A percentile compares a stretch with the other conserved stretches of the same genome.
These are phyloP conservation scores for Oenanthe javanica DNA, from an alignment of 140 eudicot genomes.

Conservation along the genomic window DNA sequence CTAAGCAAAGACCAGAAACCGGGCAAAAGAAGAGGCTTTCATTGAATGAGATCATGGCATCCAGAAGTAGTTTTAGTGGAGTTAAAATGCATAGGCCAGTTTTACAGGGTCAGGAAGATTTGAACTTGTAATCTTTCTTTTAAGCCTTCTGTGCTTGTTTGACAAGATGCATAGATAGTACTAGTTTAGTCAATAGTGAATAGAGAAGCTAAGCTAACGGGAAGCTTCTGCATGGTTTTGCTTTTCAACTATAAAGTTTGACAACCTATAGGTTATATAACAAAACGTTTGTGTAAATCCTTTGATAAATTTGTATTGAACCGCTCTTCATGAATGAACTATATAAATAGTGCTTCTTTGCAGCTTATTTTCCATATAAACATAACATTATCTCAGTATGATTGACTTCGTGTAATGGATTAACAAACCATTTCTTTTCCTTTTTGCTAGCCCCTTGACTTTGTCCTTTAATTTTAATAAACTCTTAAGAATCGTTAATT, in stretches of 20 bases:
- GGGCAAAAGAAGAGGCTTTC: slow-evolving; percentile 65
- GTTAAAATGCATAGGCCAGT: slow-evolving; percentile 77
- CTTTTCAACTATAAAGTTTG: background rate
- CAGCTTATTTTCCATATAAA: background rate
- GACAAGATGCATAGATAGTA: background rate
- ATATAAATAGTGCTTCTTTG: background rate
- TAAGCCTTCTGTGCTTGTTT: slow-evolving; percentile 2
- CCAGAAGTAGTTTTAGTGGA: slow-evolving; percentile 81
- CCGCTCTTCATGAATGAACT: slow-evolving; percentile 13
- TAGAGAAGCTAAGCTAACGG: slow-evolving; percentile 20
- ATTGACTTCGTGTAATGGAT: no score
- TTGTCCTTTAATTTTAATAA: background rate
- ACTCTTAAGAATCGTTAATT: background rate
- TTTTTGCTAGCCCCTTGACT: background rate
- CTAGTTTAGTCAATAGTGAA: slow-evolving; percentile 10
- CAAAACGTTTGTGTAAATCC: slow-evolving; percentile 39
- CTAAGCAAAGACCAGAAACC: slow-evolving; percentile 79
- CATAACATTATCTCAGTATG: no score
- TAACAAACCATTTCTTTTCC: background rate
- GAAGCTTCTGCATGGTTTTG: slow-evolving; percentile 22
- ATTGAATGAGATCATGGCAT: slow-evolving; percentile 67
- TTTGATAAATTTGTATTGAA: slow-evolving; percentile 8
- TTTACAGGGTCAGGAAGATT: slow-evolving; percentile 55
- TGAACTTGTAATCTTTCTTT: slow-evolving; percentile 15
- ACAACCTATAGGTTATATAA: slow-evolving; percentile 17